phyloP scores from a whole-genome alignment of 2,329 filamentous ascomycete genomes.

The Fusarium palustre region DNA sequence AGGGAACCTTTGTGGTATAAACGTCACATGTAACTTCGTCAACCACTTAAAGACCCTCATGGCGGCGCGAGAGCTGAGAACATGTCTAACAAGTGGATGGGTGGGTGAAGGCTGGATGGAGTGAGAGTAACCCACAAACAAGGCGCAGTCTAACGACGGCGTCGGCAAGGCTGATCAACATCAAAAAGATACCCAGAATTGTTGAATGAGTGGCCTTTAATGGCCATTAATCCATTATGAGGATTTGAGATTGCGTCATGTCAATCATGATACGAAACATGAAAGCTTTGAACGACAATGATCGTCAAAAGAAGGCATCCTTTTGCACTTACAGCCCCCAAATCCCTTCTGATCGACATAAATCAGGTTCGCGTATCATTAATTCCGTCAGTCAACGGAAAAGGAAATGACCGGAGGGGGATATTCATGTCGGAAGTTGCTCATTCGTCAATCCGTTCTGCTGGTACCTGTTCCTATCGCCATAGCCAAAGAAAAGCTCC shows the following conservation, averaged over 20 bases:
- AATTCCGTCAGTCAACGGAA: not conserved
- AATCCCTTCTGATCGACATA: not conserved
- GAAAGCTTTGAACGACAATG: not conserved
- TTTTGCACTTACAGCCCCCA: not conserved
- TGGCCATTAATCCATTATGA: not conserved
- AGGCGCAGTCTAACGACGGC: not conserved
- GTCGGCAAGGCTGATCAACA: not conserved
- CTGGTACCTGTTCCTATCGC: not conserved
- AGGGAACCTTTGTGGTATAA: not conserved
- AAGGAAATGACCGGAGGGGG: not conserved
- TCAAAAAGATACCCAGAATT: not conserved
- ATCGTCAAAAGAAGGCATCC: not conserved
- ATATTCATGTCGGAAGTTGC: not conserved
- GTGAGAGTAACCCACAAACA: not conserved
- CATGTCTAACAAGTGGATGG: not conserved
- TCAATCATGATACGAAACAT: not conserved
- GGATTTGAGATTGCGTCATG: conserved; percentile 1
- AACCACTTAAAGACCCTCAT: not conserved
- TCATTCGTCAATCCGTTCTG: not conserved
- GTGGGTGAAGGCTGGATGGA: not conserved
- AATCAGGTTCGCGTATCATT: not conserved
- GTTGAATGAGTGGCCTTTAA: not conserved
- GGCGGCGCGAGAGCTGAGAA: not conserved
- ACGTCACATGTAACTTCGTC: not conserved
- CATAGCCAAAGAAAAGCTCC: not conserved